These are phyloP conservation scores for Aegilops bicornis DNA, from an alignment of 176 grass and related monocot genomes.

Conservation along the genomic window DNA sequence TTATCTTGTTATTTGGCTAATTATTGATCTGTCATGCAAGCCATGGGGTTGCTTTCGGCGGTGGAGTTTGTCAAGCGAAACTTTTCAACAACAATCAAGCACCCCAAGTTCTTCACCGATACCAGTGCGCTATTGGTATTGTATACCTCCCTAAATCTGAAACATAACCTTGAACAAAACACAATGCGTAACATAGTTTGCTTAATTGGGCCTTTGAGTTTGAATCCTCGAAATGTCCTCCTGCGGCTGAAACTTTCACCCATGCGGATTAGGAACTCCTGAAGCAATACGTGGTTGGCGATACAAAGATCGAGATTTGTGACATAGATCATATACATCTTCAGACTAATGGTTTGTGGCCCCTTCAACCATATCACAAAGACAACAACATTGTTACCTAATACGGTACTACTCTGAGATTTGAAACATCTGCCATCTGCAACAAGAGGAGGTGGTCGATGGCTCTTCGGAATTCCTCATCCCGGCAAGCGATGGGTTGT, in stretches of 20 bases:
- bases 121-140: conserved; percentile 80
- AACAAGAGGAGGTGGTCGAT: conserved; percentile 72
- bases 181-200: not conserved
- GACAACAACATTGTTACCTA: not conserved
- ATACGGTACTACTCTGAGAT: not conserved
- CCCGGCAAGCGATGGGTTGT: conserved; percentile 80
- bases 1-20: too few relatives aligned
- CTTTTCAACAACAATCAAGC: conserved; percentile 82
- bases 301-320: conserved; percentile 78
- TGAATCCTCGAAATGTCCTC: not conserved
- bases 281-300: conserved; percentile 88
- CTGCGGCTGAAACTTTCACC: conserved; percentile 76
- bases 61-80: conserved; percentile 82
- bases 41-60: conserved; percentile 79
- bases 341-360: too few relatives aligned
- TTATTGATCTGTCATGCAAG: conserved; percentile 26
- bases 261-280: conserved; percentile 29
- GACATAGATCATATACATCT: too few relatives aligned
- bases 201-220: not conserved
- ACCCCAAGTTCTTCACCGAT: conserved; percentile 79
- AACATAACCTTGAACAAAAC: not conserved
- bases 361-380: not conserved
- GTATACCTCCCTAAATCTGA: not conserved
- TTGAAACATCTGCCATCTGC: not conserved
- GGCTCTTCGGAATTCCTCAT: conserved; percentile 83